Evolutionary conservation across 2,329 filamentous ascomycete genomes (phyloP).

Genomic region (Colletotrichum ledebouriae): DNA sequence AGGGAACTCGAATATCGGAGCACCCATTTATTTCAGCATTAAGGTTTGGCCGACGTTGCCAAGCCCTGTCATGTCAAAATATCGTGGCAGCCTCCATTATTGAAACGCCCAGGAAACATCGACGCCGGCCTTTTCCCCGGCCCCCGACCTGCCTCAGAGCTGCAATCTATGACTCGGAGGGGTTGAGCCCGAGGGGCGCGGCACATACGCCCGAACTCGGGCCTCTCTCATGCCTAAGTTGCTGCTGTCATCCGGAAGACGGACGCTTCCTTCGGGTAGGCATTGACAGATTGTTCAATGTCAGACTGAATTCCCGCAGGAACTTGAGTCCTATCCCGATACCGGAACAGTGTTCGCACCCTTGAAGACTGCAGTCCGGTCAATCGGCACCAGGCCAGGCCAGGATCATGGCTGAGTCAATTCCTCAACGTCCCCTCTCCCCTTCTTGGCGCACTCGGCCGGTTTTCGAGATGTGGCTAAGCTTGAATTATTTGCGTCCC

Average conservation of each 20-base stretch:
- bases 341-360: not conserved
- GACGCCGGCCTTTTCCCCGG: slow-evolving; percentile 10
- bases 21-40: not conserved
- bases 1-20: not conserved
- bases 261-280: slow-evolving; percentile 2
- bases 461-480: slow-evolving; percentile 26
- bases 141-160: not conserved
- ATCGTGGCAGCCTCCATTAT: slow-evolving; percentile 15
- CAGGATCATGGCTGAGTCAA: too few relatives aligned
- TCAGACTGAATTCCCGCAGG: slow-evolving; percentile 11
- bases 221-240: not conserved
- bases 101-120: slow-evolving; percentile 10
- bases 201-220: slow-evolving; percentile 27
- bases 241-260: slow-evolving; percentile 16
- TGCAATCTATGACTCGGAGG: not conserved
- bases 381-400: slow-evolving; percentile 13
- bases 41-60: slow-evolving; percentile 30
- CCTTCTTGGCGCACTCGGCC: slow-evolving; percentile 16
- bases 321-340: not conserved
- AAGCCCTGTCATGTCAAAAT: slow-evolving; percentile 34
- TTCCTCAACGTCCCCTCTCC: not conserved
- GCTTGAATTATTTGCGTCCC: slow-evolving; percentile 40
- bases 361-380: slow-evolving; percentile 1
- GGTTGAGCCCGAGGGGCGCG: not conserved
- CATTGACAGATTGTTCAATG: slow-evolving; percentile 7